Conservation (phyloP, 306 rosid species). For the Morella rubra region DNA sequence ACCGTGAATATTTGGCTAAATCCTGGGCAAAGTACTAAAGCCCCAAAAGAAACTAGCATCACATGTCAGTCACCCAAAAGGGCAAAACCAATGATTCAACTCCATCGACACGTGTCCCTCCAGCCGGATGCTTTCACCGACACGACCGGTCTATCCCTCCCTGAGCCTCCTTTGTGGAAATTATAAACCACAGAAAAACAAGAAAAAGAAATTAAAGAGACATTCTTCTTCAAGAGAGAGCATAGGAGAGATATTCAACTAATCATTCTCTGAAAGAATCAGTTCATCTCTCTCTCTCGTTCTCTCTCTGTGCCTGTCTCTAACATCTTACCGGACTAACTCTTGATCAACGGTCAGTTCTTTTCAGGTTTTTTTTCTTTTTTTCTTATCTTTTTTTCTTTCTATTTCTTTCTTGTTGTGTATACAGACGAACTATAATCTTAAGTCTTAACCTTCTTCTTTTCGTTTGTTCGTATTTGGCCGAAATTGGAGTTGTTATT, state of each 20-base stretch:
- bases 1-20: background rate
- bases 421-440: background rate
- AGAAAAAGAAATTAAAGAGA: background rate
- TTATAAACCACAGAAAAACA: conserved; percentile 34
- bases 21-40: conserved; percentile 1
- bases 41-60: background rate
- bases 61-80: background rate
- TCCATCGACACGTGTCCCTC: conserved; percentile 33
- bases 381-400: background rate
- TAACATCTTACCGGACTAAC: conserved; percentile 10
- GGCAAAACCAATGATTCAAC: background rate
- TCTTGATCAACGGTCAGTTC: conserved; percentile 21
- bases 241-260: conserved; percentile 2
- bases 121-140: conserved; percentile 29
- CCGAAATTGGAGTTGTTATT: background rate
- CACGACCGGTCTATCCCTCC: conserved; percentile 23
- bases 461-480: background rate
- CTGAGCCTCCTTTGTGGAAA: conserved; percentile 1
- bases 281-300: conserved; percentile 1
- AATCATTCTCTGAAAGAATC: conserved; percentile 4
- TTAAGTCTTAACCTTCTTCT: background rate
- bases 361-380: conserved; percentile 34
- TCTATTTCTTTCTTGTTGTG: background rate
- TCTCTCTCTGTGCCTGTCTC: conserved; percentile 2
- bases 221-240: background rate